Conservation (phyloP, 805 yeast species). For the Candida orba region DNA sequence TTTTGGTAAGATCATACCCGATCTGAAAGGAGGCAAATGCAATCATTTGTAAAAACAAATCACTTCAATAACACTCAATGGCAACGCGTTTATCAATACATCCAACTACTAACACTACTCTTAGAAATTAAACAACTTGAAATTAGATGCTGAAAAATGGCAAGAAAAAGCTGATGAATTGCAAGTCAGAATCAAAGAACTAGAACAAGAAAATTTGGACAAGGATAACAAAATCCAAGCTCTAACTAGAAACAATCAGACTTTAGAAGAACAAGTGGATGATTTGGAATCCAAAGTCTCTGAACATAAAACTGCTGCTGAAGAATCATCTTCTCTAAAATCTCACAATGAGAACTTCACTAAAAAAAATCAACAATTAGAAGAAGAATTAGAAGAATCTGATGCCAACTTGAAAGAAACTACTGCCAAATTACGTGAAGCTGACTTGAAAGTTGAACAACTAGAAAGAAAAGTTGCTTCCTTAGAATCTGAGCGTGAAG, state of each 20-base stretch:
- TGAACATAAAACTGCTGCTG: conserved; percentile 80
- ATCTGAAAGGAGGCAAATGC: conserved; percentile 1
- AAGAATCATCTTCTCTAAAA: conserved; percentile 82
- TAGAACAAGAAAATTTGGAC: conserved; percentile 87
- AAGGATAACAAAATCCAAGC: conserved; percentile 95
- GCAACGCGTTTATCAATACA: no score
- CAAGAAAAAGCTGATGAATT: conserved; percentile 94
- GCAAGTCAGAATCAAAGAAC: conserved; percentile 68
- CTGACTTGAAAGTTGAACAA: conserved; percentile 94
- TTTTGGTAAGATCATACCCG: not conserved
- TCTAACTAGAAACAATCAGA: conserved; percentile 84
- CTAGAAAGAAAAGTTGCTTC: conserved; percentile 90
- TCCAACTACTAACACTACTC: conserved; percentile 8
- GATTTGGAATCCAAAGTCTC: conserved; percentile 60
- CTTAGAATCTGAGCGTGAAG: conserved; percentile 86
- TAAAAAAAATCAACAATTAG: conserved; percentile 83
- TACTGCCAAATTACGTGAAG: conserved; percentile 87
- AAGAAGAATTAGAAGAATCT: conserved; percentile 84
- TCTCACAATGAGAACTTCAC: conserved; percentile 85
- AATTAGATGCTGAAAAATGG: conserved; percentile 94
- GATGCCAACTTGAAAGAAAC: conserved; percentile 90
- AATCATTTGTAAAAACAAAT: not conserved
- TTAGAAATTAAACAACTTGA: conserved; percentile 80
- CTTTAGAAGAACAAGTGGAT: conserved; percentile 77
- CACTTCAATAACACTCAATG: no score